Percentiles rank a stretch among this genome's conserved stretches.
phyloP scores from a whole-genome alignment of 805 yeast genomes.

The Starmerella geochares region DNA sequence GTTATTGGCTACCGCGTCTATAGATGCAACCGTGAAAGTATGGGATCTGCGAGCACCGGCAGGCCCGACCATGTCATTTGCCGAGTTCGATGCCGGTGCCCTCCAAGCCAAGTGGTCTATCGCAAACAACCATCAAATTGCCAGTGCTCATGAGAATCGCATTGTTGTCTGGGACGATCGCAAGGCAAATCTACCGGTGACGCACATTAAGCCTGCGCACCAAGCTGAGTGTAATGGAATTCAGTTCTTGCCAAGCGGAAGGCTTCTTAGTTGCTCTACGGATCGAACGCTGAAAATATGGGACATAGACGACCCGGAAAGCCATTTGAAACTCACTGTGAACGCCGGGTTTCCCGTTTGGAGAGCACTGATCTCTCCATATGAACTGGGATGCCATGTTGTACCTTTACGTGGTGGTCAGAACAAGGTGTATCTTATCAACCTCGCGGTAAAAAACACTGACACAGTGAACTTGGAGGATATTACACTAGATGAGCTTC shows the following conservation, averaged over 20 bases:
- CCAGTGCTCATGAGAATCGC: conserved; percentile 75
- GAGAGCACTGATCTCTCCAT: conserved; percentile 79
- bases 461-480: conserved; percentile 27
- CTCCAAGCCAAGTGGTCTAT: conserved; percentile 92
- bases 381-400: conserved; percentile 77
- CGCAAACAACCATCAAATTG: conserved; percentile 61
- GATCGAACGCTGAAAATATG: conserved; percentile 77
- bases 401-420: conserved; percentile 87
- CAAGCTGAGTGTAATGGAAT: conserved; percentile 79
- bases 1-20: conserved; percentile 79
- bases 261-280: conserved; percentile 72
- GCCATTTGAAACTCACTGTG: conserved; percentile 41
- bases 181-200: conserved; percentile 66
- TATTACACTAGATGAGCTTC: conserved; percentile 54
- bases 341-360: conserved; percentile 75
- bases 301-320: conserved; percentile 34
- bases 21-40: conserved; percentile 73
- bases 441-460: conserved; percentile 31
- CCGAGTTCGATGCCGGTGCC: conserved; percentile 95
- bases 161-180: conserved; percentile 83
- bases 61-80: conserved; percentile 42
- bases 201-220: conserved; percentile 56
- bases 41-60: conserved; percentile 59
- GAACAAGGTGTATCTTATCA: conserved; percentile 47
- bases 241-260: conserved; percentile 61